These are phyloP conservation scores for Rhizopogon salebrosus DNA, from an alignment of 768 basidiomycete genomes.

Conservation along the genomic window DNA sequence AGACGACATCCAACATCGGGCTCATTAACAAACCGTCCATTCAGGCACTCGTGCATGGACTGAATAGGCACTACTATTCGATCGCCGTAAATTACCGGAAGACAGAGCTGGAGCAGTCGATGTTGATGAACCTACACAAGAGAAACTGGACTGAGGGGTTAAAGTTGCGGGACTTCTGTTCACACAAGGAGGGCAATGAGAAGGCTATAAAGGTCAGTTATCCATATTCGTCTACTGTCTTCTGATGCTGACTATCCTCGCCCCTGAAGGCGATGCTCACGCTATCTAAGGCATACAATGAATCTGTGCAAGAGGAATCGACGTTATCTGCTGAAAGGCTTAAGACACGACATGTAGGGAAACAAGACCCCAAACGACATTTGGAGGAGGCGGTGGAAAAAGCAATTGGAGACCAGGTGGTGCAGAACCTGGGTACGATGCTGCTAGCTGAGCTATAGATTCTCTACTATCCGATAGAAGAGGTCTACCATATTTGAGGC, in stretches of 20 bases:
- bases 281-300: constrained; percentile 92
- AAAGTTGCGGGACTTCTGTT: constrained; percentile 84
- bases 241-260: constrained; percentile 15
- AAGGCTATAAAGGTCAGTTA: constrained; percentile 83
- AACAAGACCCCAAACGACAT: constrained; percentile 97
- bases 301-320: constrained; percentile 96
- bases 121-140: constrained; percentile 99
- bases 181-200: constrained; percentile 86
- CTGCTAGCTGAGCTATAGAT: constrained; percentile 82
- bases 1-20: constrained; percentile 97
- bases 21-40: constrained; percentile 99
- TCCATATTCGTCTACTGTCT: constrained; percentile 9
- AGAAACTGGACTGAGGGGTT: constrained; percentile 98
- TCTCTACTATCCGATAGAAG: neutral
- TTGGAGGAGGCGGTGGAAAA: constrained; percentile 96
- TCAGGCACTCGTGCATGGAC: constrained; percentile 94
- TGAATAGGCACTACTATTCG: constrained; percentile 97
- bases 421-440: constrained; percentile 94
- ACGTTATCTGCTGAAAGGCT: constrained; percentile 91
- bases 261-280: constrained; percentile 78
- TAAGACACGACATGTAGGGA: constrained; percentile 96
- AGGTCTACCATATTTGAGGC: neutral
- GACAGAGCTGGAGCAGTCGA: constrained; percentile 95
- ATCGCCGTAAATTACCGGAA: constrained; percentile 98
- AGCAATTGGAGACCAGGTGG: constrained; percentile 96